Conservation (phyloP, 208 protist species). For the Vickermania ingenoplastis region DNA sequence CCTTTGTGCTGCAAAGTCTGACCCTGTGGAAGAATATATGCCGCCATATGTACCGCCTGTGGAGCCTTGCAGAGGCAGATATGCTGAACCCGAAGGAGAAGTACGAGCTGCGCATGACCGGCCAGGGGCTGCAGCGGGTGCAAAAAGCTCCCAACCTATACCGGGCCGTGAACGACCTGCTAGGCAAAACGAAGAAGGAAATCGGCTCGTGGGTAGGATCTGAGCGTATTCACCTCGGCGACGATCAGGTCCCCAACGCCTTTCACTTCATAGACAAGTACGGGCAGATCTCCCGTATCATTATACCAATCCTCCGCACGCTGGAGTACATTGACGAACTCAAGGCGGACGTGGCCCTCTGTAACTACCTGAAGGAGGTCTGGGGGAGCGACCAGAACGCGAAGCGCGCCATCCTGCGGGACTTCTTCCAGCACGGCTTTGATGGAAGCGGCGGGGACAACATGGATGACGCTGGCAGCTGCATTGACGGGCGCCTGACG, state of each 20-base stretch:
- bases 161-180: slow-evolving; percentile 76
- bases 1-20: slow-evolving; percentile 94
- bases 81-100: slow-evolving; percentile 77
- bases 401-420: slow-evolving; percentile 81
- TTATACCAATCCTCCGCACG: slow-evolving; percentile 90
- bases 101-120: slow-evolving; percentile 86
- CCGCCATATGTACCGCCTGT: slow-evolving; percentile 79
- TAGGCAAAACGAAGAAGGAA: slow-evolving; percentile 82
- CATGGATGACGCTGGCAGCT: slow-evolving; percentile 95
- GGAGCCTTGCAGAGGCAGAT: slow-evolving; percentile 92
- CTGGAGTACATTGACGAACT: slow-evolving; percentile 79
- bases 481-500: slow-evolving; percentile 97
- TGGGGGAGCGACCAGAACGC: slow-evolving; percentile 62
- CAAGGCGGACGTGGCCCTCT: slow-evolving; percentile 23
- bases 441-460: slow-evolving; percentile 95
- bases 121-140: slow-evolving; percentile 94
- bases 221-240: slow-evolving; percentile 94
- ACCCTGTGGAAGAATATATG: slow-evolving; percentile 94
- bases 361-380: slow-evolving; percentile 73
- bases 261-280: slow-evolving; percentile 99
- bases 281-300: slow-evolving; percentile 94
- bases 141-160: slow-evolving; percentile 84
- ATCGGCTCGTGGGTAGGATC: slow-evolving; percentile 86
- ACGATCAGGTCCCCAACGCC: slow-evolving; percentile 97
- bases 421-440: slow-evolving; percentile 95